phyloP scores from a whole-genome alignment of 2,329 filamentous ascomycete species.

The Neofusicoccum cordaticola region DNA sequence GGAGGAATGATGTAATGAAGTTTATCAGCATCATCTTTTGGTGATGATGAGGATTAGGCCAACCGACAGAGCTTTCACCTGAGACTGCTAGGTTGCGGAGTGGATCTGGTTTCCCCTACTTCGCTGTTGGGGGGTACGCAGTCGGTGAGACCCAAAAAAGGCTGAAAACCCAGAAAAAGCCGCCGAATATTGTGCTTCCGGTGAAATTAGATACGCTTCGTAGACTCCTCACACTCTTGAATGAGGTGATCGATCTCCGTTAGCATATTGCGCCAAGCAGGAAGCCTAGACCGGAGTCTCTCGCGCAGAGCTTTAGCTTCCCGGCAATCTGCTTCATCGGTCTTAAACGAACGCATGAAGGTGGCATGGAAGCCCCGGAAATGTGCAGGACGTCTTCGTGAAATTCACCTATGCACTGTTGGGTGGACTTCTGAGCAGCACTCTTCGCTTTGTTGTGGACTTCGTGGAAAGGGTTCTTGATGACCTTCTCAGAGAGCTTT shows the following conservation, averaged over 20 bases:
- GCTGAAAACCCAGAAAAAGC: too few relatives aligned
- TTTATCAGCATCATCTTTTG: too few relatives aligned
- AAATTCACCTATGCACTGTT: neutral
- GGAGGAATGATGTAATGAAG: too few relatives aligned
- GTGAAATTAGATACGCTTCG: too few relatives aligned
- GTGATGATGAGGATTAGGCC: too few relatives aligned
- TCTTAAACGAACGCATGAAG: constrained; percentile 15
- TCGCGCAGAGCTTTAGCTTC: constrained; percentile 13
- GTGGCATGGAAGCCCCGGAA: constrained; percentile 3
- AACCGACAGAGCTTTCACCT: too few relatives aligned
- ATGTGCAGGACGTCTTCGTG: neutral
- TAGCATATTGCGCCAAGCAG: neutral
- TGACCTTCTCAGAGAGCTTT: neutral
- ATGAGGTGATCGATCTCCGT: neutral
- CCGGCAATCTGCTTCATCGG: neutral
- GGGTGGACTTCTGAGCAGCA: neutral
- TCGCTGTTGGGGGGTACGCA: too few relatives aligned
- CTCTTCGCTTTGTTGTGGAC: neutral
- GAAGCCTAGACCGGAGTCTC: neutral
- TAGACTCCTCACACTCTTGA: neutral
- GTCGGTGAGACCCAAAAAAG: too few relatives aligned
- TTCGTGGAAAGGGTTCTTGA: neutral
- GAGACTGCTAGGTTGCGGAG: too few relatives aligned
- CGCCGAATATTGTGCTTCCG: too few relatives aligned
- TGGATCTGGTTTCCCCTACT: too few relatives aligned